Conservation (phyloP, 73 alveolate species). For the Durusdinium trenchii region DNA sequence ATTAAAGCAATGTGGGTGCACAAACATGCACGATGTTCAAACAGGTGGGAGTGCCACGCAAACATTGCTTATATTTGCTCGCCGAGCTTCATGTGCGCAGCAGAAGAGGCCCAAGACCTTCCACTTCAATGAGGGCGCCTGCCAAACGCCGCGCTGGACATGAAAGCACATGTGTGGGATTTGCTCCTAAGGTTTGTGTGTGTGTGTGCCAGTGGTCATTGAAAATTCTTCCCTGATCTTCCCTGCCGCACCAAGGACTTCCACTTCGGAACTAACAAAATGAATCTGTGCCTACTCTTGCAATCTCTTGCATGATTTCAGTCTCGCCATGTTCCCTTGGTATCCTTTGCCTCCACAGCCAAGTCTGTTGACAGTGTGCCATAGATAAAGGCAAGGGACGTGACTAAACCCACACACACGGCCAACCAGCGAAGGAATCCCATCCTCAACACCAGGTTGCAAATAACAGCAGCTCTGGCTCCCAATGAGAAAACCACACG, state of each 20-base stretch:
- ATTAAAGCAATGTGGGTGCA: too few species aligned
- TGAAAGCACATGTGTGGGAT: neutral
- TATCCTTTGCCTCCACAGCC: constrained; percentile 40
- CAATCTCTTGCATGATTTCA: neutral
- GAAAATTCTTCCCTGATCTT: neutral
- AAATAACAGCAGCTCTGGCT: too few species aligned
- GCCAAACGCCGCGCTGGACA: neutral
- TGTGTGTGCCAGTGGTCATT: neutral
- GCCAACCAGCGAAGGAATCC: constrained; percentile 82
- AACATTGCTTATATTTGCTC: too few species aligned
- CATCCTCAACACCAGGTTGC: neutral
- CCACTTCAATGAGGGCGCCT: constrained; percentile 90
- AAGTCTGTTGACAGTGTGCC: constrained; percentile 80
- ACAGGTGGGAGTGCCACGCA: too few species aligned
- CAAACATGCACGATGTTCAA: too few species aligned
- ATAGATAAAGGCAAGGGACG: constrained; percentile 51
- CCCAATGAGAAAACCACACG: neutral
- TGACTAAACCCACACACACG: constrained; percentile 56
- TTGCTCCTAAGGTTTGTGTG: neutral
- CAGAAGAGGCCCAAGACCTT: constrained; percentile 79
- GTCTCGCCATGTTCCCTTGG: neutral
- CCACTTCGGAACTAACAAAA: neutral
- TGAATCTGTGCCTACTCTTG: neutral
- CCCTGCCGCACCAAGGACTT: neutral
- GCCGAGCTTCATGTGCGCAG: constrained; percentile 48